These are phyloP conservation scores for Didymella lethalis DNA, from an alignment of 2,329 filamentous ascomycete species.

Conservation along the genomic window DNA sequence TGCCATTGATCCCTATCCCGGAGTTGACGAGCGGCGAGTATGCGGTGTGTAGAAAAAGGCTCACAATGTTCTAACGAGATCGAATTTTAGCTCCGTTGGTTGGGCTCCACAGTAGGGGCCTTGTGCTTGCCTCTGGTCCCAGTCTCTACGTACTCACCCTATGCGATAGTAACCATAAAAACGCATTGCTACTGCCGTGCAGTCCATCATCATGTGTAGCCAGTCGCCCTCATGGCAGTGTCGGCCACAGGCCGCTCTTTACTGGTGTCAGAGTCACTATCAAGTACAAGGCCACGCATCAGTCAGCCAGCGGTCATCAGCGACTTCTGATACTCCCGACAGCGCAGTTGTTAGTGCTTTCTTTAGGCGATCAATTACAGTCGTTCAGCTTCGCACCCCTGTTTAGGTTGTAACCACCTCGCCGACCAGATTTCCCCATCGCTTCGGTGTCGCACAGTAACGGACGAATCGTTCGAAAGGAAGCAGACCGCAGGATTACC, in stretches of 20 bases:
- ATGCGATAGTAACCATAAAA: too few relatives aligned
- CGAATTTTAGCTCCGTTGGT: not conserved
- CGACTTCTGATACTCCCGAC: not conserved
- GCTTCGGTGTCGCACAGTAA: conserved; percentile 8
- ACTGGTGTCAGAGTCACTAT: too few relatives aligned
- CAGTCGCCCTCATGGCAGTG: not conserved
- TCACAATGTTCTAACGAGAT: not conserved
- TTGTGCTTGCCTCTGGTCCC: not conserved
- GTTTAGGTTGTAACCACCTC: conserved; percentile 5
- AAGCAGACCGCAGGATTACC: not conserved
- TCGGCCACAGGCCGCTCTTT: not conserved
- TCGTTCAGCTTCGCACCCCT: not conserved
- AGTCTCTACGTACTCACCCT: too few relatives aligned
- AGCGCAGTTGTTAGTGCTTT: not conserved
- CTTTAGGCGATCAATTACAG: not conserved
- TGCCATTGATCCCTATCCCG: not conserved
- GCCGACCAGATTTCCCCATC: conserved; percentile 1
- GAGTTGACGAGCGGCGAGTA: not conserved
- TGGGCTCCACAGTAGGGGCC: not conserved
- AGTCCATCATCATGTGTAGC: not conserved
- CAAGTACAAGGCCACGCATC: not conserved
- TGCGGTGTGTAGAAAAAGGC: not conserved
- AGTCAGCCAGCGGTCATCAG: not conserved
- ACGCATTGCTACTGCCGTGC: not conserved
- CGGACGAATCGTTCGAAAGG: conserved; percentile 9